A percentile compares a stretch with the other conserved stretches of the same genome.
Conservation (phyloP, 345 rosid species). For the Syzygium aqueum region DNA sequence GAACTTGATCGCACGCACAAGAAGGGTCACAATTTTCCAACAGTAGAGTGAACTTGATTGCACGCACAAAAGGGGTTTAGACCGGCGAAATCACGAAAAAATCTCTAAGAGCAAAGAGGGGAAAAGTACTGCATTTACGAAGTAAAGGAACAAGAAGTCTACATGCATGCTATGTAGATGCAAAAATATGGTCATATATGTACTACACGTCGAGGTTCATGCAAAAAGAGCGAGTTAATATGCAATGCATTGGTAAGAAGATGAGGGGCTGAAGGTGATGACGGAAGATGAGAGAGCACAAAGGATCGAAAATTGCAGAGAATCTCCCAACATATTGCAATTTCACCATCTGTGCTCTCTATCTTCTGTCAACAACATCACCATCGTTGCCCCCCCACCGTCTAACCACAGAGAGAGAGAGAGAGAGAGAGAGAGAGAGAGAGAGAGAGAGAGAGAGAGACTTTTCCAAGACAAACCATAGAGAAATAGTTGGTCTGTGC, state of each 20-base stretch:
- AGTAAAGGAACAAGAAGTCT: neutral
- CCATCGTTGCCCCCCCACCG: conserved; percentile 8
- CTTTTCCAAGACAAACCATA: neutral
- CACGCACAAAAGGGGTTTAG: neutral
- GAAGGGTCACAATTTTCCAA: neutral
- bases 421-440: too few species aligned
- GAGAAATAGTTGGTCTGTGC: neutral
- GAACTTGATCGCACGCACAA: neutral
- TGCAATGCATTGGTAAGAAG: neutral
- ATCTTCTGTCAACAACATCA: conserved; percentile 77
- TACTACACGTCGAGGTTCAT: neutral
- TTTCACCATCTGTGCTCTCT: conserved; percentile 78
- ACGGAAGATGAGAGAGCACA: conserved; percentile 82
- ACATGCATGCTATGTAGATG: neutral
- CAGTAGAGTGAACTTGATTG: neutral
- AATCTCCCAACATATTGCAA: neutral
- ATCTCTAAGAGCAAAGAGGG: neutral
- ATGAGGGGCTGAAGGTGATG: conserved; percentile 44
- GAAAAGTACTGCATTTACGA: neutral
- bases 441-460: neutral
- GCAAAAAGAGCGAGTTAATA: neutral
- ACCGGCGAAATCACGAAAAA: neutral
- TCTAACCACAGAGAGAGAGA: neutral
- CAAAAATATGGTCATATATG: neutral
- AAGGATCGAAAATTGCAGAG: conserved; percentile 39